These are phyloP conservation scores for Telfairia occidentalis DNA, from an alignment of 331 rosid species.

Conservation along the genomic window DNA sequence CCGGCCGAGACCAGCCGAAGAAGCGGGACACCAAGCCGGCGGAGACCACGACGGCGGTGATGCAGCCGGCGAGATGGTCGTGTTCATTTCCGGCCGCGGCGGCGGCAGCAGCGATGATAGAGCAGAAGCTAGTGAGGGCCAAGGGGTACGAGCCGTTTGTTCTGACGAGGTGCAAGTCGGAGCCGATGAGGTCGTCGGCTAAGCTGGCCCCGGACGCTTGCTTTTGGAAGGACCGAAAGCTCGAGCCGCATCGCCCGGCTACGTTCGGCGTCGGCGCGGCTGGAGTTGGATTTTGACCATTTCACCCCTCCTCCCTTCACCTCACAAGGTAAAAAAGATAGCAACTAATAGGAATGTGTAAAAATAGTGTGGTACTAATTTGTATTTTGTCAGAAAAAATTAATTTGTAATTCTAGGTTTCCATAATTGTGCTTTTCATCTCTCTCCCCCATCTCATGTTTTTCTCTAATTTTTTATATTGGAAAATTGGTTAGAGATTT, in stretches of 20 bases:
- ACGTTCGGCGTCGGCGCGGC: conserved; percentile 74
- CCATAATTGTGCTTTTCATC: neutral
- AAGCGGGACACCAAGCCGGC: conserved; percentile 29
- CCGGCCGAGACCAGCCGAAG: conserved; percentile 19
- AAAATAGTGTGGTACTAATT: conserved; percentile 7
- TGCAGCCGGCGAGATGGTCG: conserved; percentile 75
- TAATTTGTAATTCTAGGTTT: neutral
- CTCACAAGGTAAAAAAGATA: neutral
- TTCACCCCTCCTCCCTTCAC: conserved; percentile 5
- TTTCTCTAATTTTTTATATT: neutral
- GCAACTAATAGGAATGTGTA: neutral
- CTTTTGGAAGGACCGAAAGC: conserved; percentile 70
- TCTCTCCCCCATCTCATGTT: neutral
- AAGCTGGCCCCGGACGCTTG: conserved; percentile 65
- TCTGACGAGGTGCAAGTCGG: conserved; percentile 88
- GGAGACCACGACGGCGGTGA: conserved; percentile 1
- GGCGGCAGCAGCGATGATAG: conserved; percentile 46
- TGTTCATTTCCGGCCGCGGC: conserved; percentile 51
- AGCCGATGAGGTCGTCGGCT: conserved; percentile 71
- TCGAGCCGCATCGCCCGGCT: conserved; percentile 58
- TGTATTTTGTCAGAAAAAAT: neutral
- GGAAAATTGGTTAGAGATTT: neutral
- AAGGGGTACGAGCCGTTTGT: conserved; percentile 70
- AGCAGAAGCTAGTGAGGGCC: conserved; percentile 59
- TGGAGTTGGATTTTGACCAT: conserved; percentile 56